A percentile compares a stretch with the other conserved stretches of the same genome.
Conservation (phyloP, 352 stramenopile species). For the Globisporangium okanoganense region DNA sequence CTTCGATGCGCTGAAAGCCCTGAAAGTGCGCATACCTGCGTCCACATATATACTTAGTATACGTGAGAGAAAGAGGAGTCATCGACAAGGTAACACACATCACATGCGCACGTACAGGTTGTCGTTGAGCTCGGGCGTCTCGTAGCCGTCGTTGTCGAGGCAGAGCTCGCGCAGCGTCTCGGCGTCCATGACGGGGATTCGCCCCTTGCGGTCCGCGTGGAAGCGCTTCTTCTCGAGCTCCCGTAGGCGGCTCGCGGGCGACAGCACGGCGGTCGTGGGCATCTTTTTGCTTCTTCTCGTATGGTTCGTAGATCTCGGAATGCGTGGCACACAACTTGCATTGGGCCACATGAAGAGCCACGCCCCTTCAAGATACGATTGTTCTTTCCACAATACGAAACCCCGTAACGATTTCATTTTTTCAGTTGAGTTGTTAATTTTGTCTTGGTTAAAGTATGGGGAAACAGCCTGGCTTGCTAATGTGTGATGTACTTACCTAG, state of each 20-base stretch:
- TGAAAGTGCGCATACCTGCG: constrained; percentile 88
- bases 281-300: constrained; percentile 16
- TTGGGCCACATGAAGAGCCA: background rate
- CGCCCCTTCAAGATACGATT: background rate
- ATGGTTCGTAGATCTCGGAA: background rate
- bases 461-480: background rate
- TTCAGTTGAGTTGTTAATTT: background rate
- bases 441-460: background rate
- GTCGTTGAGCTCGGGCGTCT: constrained; percentile 51
- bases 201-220: constrained; percentile 53
- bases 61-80: background rate
- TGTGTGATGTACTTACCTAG: background rate
- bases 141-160: constrained; percentile 76
- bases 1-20: constrained; percentile 93
- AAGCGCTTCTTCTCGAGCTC: constrained; percentile 71
- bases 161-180: constrained; percentile 82
- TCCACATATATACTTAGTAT: background rate
- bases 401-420: background rate
- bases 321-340: background rate
- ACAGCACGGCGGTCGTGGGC: constrained; percentile 37
- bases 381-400: background rate
- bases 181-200: constrained; percentile 85
- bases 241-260: constrained; percentile 50
- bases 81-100: background rate
- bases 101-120: constrained; percentile 42